Conservation (phyloP, 495 filamentous ascomycete species). For the Lophium mytilinum region DNA sequence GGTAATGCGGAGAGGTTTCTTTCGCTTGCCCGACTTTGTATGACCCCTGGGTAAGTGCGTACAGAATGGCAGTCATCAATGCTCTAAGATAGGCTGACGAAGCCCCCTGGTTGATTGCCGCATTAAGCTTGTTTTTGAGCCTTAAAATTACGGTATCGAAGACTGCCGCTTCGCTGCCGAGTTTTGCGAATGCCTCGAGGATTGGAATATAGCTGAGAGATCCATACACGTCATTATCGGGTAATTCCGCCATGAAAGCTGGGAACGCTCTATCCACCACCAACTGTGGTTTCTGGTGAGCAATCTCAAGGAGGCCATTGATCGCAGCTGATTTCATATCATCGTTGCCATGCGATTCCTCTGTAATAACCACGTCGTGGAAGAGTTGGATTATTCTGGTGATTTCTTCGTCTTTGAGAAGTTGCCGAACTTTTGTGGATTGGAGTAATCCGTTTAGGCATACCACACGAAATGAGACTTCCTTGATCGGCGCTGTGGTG, state of each 20-base stretch:
- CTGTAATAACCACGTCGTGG: conserved; percentile 55
- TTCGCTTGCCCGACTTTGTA: conserved; percentile 38
- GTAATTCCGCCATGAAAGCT: conserved; percentile 62
- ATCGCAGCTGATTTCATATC: conserved; percentile 59
- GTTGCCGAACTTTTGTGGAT: conserved; percentile 46
- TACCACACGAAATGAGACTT: conserved; percentile 56
- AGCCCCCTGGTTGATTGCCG: conserved; percentile 49
- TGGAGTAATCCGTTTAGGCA: conserved; percentile 53
- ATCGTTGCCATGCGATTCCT: conserved; percentile 48
- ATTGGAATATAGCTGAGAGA: conserved; percentile 45
- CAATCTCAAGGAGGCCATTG: conserved; percentile 53
- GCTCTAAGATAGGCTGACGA: conserved; percentile 48
- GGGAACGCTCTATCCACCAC: conserved; percentile 67
- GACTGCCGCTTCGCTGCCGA: conserved; percentile 55
- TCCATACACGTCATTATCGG: conserved; percentile 44
- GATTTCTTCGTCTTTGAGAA: conserved; percentile 57
- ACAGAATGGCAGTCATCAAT: conserved; percentile 57
- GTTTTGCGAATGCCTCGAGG: conserved; percentile 59
- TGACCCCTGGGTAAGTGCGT: conserved; percentile 51
- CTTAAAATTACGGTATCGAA: conserved; percentile 64
- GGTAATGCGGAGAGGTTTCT: conserved; percentile 50
- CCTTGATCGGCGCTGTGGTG: conserved; percentile 52
- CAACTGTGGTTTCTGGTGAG: conserved; percentile 55
- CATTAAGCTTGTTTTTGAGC: conserved; percentile 56
- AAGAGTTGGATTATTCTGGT: conserved; percentile 57